A percentile compares a stretch with the other conserved stretches of the same genome.
Evolutionary conservation across 345 rosid genomes (phyloP).

Genomic region (Xanthoceras sorbifolium): DNA sequence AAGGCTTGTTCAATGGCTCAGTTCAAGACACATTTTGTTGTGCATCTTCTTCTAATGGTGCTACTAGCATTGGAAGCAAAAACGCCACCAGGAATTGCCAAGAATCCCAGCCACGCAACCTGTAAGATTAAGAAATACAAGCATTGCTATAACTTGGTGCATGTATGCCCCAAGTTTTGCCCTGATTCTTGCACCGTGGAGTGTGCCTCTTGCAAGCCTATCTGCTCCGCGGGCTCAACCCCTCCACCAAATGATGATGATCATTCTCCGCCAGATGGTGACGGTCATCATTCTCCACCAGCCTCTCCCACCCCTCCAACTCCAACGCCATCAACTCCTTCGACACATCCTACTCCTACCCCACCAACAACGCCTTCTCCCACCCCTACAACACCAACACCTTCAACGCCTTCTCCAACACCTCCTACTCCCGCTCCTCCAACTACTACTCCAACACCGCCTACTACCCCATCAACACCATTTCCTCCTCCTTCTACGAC

Average conservation of each 20-base stretch:
- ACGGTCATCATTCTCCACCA: neutral
- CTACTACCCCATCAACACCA: slow-evolving; percentile 27
- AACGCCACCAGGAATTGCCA: slow-evolving; percentile 56
- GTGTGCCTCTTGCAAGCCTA: slow-evolving; percentile 56
- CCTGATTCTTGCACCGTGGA: slow-evolving; percentile 52
- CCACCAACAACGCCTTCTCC: slow-evolving; percentile 6
- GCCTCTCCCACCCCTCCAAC: neutral
- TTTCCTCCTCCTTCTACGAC: slow-evolving; percentile 9
- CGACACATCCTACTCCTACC: slow-evolving; percentile 6
- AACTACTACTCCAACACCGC: slow-evolving; percentile 9
- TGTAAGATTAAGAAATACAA: slow-evolving; percentile 49
- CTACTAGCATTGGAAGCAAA: slow-evolving; percentile 34
- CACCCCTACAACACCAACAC: slow-evolving; percentile 24
- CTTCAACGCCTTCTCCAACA: slow-evolving; percentile 16
- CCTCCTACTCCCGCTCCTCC: slow-evolving; percentile 13
- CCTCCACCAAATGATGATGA: neutral
- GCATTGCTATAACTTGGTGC: slow-evolving; percentile 46
- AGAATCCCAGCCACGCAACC: slow-evolving; percentile 50
- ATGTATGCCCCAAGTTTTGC: slow-evolving; percentile 58
- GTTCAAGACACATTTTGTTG: slow-evolving; percentile 19
- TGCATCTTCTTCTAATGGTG: slow-evolving; percentile 35
- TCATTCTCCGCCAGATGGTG: neutral
- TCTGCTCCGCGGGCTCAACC: slow-evolving; percentile 31
- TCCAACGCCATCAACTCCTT: slow-evolving; percentile 11
- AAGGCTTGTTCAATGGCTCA: slow-evolving; percentile 20